Evolutionary conservation across 768 basidiomycete genomes (phyloP), one percentile per base, ranked within the genome.

Genomic region (Mycena indigotica): DNA sequence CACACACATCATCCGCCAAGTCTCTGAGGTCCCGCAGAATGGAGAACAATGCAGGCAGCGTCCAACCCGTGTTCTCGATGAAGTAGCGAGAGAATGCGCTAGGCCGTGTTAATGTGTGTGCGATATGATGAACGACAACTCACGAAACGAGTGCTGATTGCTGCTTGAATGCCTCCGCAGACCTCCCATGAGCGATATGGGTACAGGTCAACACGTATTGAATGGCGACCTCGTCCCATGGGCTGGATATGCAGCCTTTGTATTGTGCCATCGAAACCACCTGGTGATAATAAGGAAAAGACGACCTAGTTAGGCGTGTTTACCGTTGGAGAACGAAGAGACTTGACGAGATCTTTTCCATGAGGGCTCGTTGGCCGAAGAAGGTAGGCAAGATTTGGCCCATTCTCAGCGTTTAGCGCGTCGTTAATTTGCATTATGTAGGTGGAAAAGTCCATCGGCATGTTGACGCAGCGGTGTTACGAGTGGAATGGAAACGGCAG

Each of bases 171-270:
- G 91, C 92, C 38, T 90, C 89, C 24, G 72, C 78, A 21, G 81
- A 79, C 39, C 86, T 78, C 65, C 84, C 82, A 65, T 84, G 87
- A 35, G 85, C 86, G 35, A 87, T 80, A 70, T 89, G 82, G 28
- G 82, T 81, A 58, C 89, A 86, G 21, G 87, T 86, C 64, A 93
- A 73, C 17, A 93, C 85, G 69, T 93, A 93, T 67, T 90, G 87
- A 50, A 93, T 83, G 8, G 89, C 85, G 64, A 95, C 88, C 52
- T 93, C 92, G 60, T 92, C 91, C 91, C 92, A 95, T 5, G 93
- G 93, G 46, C 71, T 74, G 54, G 83, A 79, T 67, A 93, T 83
- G 53, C 80, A 80, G 10, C 84, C 88, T 65, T 85, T 79, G 65
- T 87, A 89, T 32, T 64, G 66, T 40, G 70, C 72, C 53, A 83